Evolutionary conservation across 495 filamentous ascomycete species (phyloP), one percentile per base, ranked within the genome.

Genomic region (Daldinia decipiens): DNA sequence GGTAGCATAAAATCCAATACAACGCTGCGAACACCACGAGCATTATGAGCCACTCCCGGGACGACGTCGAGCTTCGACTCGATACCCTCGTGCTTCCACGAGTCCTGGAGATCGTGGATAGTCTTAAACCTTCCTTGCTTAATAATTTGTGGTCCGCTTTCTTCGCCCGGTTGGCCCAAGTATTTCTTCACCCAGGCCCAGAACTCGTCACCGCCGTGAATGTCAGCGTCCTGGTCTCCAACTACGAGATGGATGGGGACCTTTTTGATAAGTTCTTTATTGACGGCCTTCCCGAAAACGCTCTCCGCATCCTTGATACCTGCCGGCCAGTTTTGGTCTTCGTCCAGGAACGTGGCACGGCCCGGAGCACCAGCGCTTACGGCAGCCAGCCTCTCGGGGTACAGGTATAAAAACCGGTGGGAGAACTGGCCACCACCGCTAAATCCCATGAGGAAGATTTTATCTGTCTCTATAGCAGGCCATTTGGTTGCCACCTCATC

Each of bases 401-500:
- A 62, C 27, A 79, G 54, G 53, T 76, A 79, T 1, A 77, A 47
- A 31, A 79, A 77, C 21, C 75, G 65, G 53, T 76, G 74, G 0
- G 65, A 58, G 61, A 79, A 79, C 57, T 79, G 75, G 9, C 73
- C 77, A 29, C 77, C 77, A 0, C 75, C 77, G 27, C 71, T 73
- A 43, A 76, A 79, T 1, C 77, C 77, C 57, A 65, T 67, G 12
- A 79, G 36, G 34, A 74, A 74, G 54, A 79, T 32, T 50, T 74
- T 76, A 5, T 62, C 50, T 0, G 77, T 77, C 1, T 66, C 73
- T 17, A 79, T 77, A 8, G 63, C 74, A 1, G 74, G 75, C 68
- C 65, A 76, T 7, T 68, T 59, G 2, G 4, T 9, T 26, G 71
- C 62, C 5, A 77, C 67, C 59, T 79, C 72, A 45, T 69, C 74